Base-by-base conservation (phyloP, 352 stramenopile genomes). In the Globisporangium paroecandrum region DNA sequence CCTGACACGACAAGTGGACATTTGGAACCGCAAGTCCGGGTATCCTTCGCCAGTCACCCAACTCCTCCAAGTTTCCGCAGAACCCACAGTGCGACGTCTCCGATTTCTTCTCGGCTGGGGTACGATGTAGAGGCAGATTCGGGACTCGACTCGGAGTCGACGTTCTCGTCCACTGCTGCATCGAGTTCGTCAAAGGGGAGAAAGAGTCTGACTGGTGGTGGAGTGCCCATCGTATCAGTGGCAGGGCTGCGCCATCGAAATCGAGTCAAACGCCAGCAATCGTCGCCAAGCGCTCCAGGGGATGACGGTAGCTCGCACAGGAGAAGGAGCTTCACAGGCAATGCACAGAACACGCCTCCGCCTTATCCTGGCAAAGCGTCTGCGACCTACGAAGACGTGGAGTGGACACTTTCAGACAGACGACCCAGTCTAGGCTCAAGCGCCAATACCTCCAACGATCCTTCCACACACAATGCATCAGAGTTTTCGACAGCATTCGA, bases 261-360 rank as follows among this genome's bases (percentile, higher is more conserved):
- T 18, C 69, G 72, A 20, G 55, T 81, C 22, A 74, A 74, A 46
- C 69, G 70, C 1, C 75, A 78, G 49, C 61, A 73, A 4, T 78
- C 75, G 2, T 63, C 77, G 3, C 69, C 72, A 27, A 65, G 58
- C 24, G 36, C 64, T 8, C 64, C 49, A 27, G 64, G 75, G 3
- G 34, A 36, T 18, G 64, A 70, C 12, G 55, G 32, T 2, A 57
- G 34, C 8, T 24, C 71, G 20, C 65, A 69, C 13, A 58, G 69
- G 41, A 64, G 72, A n/a, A 58, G 58, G 36, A 78, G 72, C 43
- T 74, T 76, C 36, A 65, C 65, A 22, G 62, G 20, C 18, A 25
- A 22, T 18, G 20, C 61, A 32, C 43, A 38, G 22, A 49, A 61
- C 20, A 25, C 65, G 12, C n/a, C 46, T 32, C 38, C 58, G 18